phyloP scores from a whole-genome alignment of 1,139 yeast species.

The Pichia sp. region DNA sequence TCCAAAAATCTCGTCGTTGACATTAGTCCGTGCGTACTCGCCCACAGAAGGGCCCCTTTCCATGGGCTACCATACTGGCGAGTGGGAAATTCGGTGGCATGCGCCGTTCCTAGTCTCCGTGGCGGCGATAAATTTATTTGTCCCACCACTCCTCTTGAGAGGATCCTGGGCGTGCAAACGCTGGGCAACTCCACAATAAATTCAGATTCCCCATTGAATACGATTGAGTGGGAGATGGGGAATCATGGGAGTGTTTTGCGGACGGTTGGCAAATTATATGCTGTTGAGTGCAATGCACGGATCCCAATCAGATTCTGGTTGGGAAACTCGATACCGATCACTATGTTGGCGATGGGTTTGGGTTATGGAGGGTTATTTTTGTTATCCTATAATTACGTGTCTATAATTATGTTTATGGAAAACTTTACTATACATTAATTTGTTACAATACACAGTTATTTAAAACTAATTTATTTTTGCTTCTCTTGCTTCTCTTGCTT shows the following conservation, averaged over 20 bases:
- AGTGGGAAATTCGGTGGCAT: slow-evolving; percentile 87
- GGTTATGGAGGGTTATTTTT: background rate
- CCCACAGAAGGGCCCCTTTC: slow-evolving; percentile 37
- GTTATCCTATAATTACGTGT: background rate
- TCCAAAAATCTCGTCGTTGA: slow-evolving; percentile 6
- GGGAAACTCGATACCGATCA: slow-evolving; percentile 81
- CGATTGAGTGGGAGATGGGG: background rate
- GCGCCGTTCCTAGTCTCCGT: slow-evolving; percentile 40
- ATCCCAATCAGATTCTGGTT: slow-evolving; percentile 28
- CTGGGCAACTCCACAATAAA: slow-evolving; percentile 73
- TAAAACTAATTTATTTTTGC: background rate
- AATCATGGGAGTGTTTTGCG: slow-evolving; percentile 61
- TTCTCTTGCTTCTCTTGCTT: background rate
- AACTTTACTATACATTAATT: background rate
- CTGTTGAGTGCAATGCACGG: slow-evolving; percentile 79
- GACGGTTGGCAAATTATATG: slow-evolving; percentile 49
- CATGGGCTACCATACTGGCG: slow-evolving; percentile 30
- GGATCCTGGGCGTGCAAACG: slow-evolving; percentile 64
- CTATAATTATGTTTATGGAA: background rate
- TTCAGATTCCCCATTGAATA: slow-evolving; percentile 26
- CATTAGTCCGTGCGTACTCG: slow-evolving; percentile 63
- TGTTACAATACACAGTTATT: background rate
- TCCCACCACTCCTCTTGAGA: slow-evolving; percentile 50
- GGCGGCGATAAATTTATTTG: background rate
- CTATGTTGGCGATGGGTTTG: slow-evolving; percentile 32